phyloP scores from a whole-genome alignment of 176 grass and related monocot species.

The Neostapfia colusana region DNA sequence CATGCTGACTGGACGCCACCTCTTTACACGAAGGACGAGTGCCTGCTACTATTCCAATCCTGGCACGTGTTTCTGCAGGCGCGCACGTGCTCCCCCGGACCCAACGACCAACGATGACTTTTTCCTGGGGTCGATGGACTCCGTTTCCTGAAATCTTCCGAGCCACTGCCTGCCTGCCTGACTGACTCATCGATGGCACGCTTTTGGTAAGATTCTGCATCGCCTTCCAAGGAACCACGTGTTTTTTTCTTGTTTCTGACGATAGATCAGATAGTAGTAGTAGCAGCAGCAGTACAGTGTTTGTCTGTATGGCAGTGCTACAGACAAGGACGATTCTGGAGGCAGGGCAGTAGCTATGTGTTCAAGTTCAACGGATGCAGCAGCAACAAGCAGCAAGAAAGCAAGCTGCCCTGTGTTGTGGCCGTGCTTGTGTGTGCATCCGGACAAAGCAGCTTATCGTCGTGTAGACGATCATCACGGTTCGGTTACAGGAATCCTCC shows the following conservation, averaged over 20 bases:
- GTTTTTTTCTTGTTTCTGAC: no score
- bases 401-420: not conserved
- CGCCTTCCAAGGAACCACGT: not conserved
- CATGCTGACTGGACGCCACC: slow-evolving; percentile 2
- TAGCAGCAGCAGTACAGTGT: not conserved
- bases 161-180: not conserved
- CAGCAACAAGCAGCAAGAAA: no score
- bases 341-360: not conserved
- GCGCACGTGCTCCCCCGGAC: not conserved
- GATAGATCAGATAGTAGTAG: not conserved
- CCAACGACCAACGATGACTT: not conserved
- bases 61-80: not conserved
- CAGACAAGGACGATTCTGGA: not conserved
- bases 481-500: no score
- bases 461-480: not conserved
- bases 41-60: not conserved
- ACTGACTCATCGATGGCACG: slow-evolving; percentile 3
- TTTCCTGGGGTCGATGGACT: not conserved
- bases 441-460: not conserved
- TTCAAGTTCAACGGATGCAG: not conserved
- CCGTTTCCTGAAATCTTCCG: not conserved
- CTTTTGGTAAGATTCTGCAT: slow-evolving; percentile 2
- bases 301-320: not conserved
- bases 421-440: not conserved
- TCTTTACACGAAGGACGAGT: slow-evolving; percentile 31